Conservation (phyloP, 495 filamentous ascomycete species). For the Pseudotulostoma volvatum region DNA sequence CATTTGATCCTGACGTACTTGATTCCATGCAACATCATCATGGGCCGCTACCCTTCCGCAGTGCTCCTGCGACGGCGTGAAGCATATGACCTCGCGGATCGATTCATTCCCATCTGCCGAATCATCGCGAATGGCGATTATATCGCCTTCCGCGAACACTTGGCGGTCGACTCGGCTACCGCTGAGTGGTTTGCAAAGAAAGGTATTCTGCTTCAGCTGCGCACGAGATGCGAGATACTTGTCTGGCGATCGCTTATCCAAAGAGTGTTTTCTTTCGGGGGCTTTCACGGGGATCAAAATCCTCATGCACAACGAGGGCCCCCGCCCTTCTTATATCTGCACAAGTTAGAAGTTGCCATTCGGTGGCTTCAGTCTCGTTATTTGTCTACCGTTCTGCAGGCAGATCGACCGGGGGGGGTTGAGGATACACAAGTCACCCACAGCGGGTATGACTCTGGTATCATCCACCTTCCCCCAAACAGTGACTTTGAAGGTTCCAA, state of each 20-base stretch:
- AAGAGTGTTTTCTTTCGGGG: conserved; percentile 51
- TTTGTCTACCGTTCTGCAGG: not conserved
- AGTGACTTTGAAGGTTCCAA: conserved; percentile 17
- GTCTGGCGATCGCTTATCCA: conserved; percentile 75
- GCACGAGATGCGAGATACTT: conserved; percentile 57
- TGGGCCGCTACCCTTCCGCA: conserved; percentile 67
- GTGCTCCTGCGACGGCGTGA: conserved; percentile 54
- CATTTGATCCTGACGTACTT: conserved; percentile 71
- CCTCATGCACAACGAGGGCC: conserved; percentile 24
- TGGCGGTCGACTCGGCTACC: conserved; percentile 32
- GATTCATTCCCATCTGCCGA: conserved; percentile 56
- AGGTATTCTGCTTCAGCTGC: conserved; percentile 54
- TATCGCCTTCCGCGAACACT: conserved; percentile 51
- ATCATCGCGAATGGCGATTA: conserved; percentile 71
- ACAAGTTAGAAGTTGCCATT: conserved; percentile 23
- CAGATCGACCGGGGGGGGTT: too few species aligned
- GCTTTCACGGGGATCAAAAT: conserved; percentile 32
- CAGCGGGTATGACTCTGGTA: conserved; percentile 16
- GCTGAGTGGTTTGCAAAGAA: conserved; percentile 60
- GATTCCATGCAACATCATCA: conserved; percentile 64
- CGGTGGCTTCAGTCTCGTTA: conserved; percentile 25
- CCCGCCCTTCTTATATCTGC: conserved; percentile 28
- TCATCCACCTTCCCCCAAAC: conserved; percentile 16
- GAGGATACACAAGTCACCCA: conserved; percentile 8
- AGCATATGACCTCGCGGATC: conserved; percentile 46